Evolutionary conservation across 345 rosid genomes (phyloP).

Genomic region (Salix dunnii): DNA sequence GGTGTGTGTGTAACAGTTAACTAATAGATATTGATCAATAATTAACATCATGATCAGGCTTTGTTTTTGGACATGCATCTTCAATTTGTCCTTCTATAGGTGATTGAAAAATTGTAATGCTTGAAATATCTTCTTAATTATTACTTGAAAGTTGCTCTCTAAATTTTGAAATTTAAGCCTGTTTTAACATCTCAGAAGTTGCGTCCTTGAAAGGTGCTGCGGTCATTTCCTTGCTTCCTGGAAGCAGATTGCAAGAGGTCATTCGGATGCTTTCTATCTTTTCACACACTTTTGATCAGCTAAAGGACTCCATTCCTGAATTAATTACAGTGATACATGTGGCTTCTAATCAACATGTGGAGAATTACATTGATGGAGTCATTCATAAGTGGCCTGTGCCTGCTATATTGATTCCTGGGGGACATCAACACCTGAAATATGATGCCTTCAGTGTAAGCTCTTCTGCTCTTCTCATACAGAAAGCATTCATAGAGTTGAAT

Average conservation of each 20-base stretch:
- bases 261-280: conserved; percentile 83
- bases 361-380: conserved; percentile 37
- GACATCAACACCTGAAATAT: conserved; percentile 56
- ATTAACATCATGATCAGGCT: neutral
- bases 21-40: neutral
- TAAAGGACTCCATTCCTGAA: conserved; percentile 48
- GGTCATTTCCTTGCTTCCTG: conserved; percentile 70
- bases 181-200: conserved; percentile 1
- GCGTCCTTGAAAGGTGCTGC: conserved; percentile 51
- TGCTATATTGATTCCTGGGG: conserved; percentile 65
- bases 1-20: too few relatives aligned
- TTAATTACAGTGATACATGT: conserved; percentile 60
- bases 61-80: neutral
- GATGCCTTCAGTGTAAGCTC: conserved; percentile 70
- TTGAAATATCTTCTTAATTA: neutral
- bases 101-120: neutral
- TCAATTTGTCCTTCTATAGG: neutral
- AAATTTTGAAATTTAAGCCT: neutral
- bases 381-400: conserved; percentile 72
- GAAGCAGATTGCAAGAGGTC: conserved; percentile 95
- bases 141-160: neutral
- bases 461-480: neutral
- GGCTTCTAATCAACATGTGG: conserved; percentile 73
- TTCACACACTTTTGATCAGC: conserved; percentile 42
- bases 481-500: neutral